phyloP scores from a whole-genome alignment of 345 rosid genomes.

The Excoecaria cochinchinensis region DNA sequence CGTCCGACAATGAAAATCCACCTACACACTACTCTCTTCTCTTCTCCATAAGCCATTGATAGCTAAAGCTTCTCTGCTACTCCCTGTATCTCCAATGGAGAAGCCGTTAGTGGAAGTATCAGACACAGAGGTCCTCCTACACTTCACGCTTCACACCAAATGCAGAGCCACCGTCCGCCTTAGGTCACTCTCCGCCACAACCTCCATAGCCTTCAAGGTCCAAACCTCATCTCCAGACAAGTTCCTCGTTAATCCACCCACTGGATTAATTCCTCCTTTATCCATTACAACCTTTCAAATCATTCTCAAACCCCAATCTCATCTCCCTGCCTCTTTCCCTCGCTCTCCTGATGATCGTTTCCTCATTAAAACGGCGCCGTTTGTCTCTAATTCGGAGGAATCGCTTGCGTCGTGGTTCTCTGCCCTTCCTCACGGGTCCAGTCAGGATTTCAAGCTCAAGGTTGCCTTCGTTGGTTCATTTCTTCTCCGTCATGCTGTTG shows the following conservation, averaged over 20 bases:
- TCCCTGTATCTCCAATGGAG: slow-evolving; percentile 15
- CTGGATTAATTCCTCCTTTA: slow-evolving; percentile 45
- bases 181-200: slow-evolving; percentile 41
- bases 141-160: slow-evolving; percentile 46
- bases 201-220: slow-evolving; percentile 54
- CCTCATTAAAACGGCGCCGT: slow-evolving; percentile 42
- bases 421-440: slow-evolving; percentile 23
- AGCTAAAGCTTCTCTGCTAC: not conserved
- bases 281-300: slow-evolving; percentile 46
- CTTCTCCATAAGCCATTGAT: not conserved
- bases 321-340: slow-evolving; percentile 50
- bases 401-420: slow-evolving; percentile 35
- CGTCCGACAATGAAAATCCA: not conserved
- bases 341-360: slow-evolving; percentile 61
- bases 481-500: slow-evolving; percentile 55
- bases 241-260: slow-evolving; percentile 59
- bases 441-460: slow-evolving; percentile 52
- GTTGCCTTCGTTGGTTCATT: slow-evolving; percentile 53
- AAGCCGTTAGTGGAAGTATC: slow-evolving; percentile 33
- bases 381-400: slow-evolving; percentile 3
- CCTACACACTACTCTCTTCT: not conserved
- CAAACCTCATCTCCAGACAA: slow-evolving; percentile 64
- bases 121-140: slow-evolving; percentile 41
- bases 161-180: slow-evolving; percentile 49
- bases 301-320: slow-evolving; percentile 53